A percentile compares a stretch with the other conserved stretches of the same genome.
Evolutionary conservation across 2,329 filamentous ascomycete species (phyloP).

Genomic region (Cordyceps cateniannulata): DNA sequence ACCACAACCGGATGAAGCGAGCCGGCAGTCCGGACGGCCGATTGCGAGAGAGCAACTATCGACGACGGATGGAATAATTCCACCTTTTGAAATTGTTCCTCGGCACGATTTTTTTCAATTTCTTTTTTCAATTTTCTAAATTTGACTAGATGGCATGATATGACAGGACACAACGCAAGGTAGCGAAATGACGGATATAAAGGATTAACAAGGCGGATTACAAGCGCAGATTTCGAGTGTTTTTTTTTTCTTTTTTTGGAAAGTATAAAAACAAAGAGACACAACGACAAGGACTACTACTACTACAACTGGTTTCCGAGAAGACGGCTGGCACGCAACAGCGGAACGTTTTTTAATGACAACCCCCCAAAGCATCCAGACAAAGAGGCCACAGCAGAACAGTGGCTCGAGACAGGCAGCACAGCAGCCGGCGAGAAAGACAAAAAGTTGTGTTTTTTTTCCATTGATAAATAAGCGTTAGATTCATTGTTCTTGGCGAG

Average conservation of each 20-base stretch:
- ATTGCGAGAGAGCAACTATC: slow-evolving; percentile 39
- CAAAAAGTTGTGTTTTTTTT: slow-evolving; percentile 1
- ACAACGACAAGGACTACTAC: neutral
- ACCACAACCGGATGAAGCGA: slow-evolving; percentile 34
- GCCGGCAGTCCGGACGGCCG: slow-evolving; percentile 43
- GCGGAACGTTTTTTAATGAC: slow-evolving; percentile 6
- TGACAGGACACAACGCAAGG: neutral
- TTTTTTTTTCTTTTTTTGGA: neutral
- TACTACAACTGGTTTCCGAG: slow-evolving; percentile 7
- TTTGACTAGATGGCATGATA: slow-evolving; percentile 1
- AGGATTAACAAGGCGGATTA: neutral
- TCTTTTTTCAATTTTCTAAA: neutral
- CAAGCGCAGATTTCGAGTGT: slow-evolving; percentile 1
- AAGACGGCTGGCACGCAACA: slow-evolving; percentile 10
- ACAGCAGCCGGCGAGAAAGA: neutral
- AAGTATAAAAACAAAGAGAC: slow-evolving; percentile 2
- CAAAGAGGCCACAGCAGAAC: slow-evolving; percentile 5
- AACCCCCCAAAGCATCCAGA: neutral
- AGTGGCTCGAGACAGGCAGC: neutral
- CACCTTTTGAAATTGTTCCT: neutral
- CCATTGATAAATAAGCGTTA: slow-evolving; percentile 1
- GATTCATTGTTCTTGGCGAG: slow-evolving; percentile 2
- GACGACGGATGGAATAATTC: slow-evolving; percentile 28
- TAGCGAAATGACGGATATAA: neutral
- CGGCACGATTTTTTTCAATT: neutral